These are phyloP conservation scores for Choanephora cucurbitarum DNA, from an alignment of 371 early-diverging fungal species.

Conservation along the genomic window DNA sequence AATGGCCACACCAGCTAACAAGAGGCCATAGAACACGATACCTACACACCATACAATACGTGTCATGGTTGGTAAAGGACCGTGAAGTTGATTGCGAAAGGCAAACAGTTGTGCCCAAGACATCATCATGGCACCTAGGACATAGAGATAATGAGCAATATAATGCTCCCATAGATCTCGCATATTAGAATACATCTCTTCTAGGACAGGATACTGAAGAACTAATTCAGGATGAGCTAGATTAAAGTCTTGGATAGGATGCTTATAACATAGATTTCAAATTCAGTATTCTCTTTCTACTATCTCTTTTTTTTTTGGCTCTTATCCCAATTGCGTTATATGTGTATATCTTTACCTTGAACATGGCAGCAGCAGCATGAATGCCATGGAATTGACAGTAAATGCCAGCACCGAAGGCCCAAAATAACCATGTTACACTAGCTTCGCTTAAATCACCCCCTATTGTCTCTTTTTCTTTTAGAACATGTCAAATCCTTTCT, in stretches of 20 bases:
- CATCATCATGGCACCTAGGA: slow-evolving; percentile 58
- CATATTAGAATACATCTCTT: slow-evolving; percentile 56
- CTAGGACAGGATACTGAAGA: slow-evolving; percentile 36
- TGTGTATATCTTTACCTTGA: slow-evolving; percentile 35
- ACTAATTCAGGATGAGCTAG: slow-evolving; percentile 37
- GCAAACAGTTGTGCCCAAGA: slow-evolving; percentile 57
- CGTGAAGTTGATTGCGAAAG: slow-evolving; percentile 47
- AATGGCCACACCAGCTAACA: slow-evolving; percentile 49
- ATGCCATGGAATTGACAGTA: slow-evolving; percentile 53
- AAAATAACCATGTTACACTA: slow-evolving; percentile 40
- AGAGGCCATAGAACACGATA: slow-evolving; percentile 36
- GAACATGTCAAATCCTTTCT: not conserved
- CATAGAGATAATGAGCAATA: slow-evolving; percentile 65
- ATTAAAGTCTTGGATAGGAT: slow-evolving; percentile 51
- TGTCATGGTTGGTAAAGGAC: slow-evolving; percentile 22
- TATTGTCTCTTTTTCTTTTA: slow-evolving; percentile 21
- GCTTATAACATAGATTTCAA: slow-evolving; percentile 18
- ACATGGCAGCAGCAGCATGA: slow-evolving; percentile 48
- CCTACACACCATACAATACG: slow-evolving; percentile 38
- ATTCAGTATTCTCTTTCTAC: not conserved
- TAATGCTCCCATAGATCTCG: slow-evolving; percentile 57
- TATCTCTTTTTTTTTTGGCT: no score
- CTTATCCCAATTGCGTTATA: no score
- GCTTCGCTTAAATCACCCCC: slow-evolving; percentile 35
- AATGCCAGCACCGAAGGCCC: slow-evolving; percentile 43